These are phyloP conservation scores for Kazachstania sp. DNA, from an alignment of 1,139 yeast species.

Conservation along the genomic window DNA sequence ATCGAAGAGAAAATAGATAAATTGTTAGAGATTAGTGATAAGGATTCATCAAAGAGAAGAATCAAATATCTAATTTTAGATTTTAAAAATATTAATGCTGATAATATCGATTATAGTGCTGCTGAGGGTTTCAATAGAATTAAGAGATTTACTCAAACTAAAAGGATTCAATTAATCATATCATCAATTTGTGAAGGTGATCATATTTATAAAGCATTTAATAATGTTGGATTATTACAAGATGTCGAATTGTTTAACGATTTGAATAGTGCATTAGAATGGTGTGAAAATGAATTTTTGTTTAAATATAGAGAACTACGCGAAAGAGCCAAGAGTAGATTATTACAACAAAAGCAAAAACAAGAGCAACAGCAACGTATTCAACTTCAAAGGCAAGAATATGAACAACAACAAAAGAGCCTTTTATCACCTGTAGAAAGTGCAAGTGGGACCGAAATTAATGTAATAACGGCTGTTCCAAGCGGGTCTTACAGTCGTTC, in stretches of 20 bases:
- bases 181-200: constrained; percentile 69
- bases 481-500: not conserved
- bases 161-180: constrained; percentile 61
- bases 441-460: not conserved
- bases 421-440: too few relatives aligned
- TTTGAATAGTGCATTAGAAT: constrained; percentile 81
- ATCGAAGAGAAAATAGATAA: constrained; percentile 68
- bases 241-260: constrained; percentile 40
- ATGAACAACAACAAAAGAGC: not conserved
- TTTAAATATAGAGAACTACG: constrained; percentile 47
- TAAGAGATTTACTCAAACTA: constrained; percentile 64
- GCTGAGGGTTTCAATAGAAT: constrained; percentile 93
- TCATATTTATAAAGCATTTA: constrained; percentile 51
- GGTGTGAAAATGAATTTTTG: constrained; percentile 91
- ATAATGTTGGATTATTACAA: constrained; percentile 66
- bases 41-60: constrained; percentile 32
- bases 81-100: constrained; percentile 63
- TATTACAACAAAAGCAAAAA: constrained; percentile 3
- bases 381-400: not conserved
- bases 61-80: constrained; percentile 75
- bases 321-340: constrained; percentile 19
- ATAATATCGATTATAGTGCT: constrained; percentile 82
- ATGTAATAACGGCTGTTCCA: not conserved
- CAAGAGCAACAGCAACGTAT: not conserved
- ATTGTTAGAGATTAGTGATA: constrained; percentile 47